These are phyloP conservation scores for Apiotrichum sp. DNA, from an alignment of 1,284 basidiomycete species.

Conservation along the genomic window DNA sequence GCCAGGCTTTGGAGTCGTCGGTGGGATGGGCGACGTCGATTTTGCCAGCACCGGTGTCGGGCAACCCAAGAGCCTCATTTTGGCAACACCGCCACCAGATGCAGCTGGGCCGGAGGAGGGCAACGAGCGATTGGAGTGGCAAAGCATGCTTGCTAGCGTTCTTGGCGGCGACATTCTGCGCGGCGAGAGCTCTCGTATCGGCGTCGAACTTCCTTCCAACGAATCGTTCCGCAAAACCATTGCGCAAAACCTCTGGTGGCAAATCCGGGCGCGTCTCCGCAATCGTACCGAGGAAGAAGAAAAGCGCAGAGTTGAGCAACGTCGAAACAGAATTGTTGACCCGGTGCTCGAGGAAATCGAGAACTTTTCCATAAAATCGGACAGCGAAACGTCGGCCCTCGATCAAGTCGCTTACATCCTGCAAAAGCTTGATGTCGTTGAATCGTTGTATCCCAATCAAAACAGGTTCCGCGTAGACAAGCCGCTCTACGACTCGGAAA, in stretches of 20 bases:
- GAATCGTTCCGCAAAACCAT: constrained; percentile 60
- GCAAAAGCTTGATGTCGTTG: constrained; percentile 72
- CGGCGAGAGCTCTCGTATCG: constrained; percentile 83
- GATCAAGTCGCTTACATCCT: constrained; percentile 67
- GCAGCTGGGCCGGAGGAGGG: constrained; percentile 51
- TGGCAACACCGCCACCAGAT: constrained; percentile 16
- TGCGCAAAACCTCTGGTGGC: constrained; percentile 75
- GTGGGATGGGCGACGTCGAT: background rate
- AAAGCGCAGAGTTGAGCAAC: constrained; percentile 70
- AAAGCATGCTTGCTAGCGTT: constrained; percentile 86
- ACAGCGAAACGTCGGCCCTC: constrained; percentile 52
- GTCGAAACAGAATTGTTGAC: constrained; percentile 72
- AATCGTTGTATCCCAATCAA: constrained; percentile 79
- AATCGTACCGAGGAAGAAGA: constrained; percentile 77
- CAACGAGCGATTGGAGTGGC: constrained; percentile 83
- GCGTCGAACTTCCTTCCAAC: constrained; percentile 60
- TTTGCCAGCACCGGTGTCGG: constrained; percentile 10
- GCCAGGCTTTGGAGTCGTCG: background rate
- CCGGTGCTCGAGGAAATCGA: constrained; percentile 75
- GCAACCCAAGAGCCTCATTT: constrained; percentile 16
- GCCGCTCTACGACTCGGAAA: constrained; percentile 58
- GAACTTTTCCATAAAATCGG: constrained; percentile 54
- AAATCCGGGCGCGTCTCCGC: constrained; percentile 78
- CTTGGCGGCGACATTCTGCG: constrained; percentile 86
- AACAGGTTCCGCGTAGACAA: constrained; percentile 75